Evolutionary conservation across 2,329 filamentous ascomycete species (phyloP), one percentile per base, ranked within the genome.

Genomic region (Lecanicillium sp.): DNA sequence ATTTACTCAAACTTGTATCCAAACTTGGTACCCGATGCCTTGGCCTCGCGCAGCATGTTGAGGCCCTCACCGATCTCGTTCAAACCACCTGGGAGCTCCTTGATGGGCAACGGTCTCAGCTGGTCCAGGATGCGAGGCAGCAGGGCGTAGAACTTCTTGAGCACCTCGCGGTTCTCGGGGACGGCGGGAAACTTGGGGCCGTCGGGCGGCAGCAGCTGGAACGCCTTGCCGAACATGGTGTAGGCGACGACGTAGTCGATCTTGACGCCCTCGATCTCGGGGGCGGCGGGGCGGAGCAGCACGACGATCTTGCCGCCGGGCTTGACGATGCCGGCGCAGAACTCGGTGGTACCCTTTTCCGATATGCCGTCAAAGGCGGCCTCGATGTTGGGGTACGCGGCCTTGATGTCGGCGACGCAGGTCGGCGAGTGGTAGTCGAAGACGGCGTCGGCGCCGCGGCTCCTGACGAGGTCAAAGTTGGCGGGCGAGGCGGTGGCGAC

Each of bases 401-500:
- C 50, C 11, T 49, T 35, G 12, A 60, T 52, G 15, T 60, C 57
- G 29, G 36, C 51, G 4, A 43, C 48, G 7, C 53, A 42, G 0
- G 51, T 51, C 2, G 48, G 30, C 9, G 53, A 52, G 20, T 42
- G 40, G 56, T 76, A 72, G 57, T 75, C 69, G 39, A 71, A 73
- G 0, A 68, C 67, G 9, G 62, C 53, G 15, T 52, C 59, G 2
- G 71, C 72, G 1, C 74, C 74, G 3, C 76, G 63, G 3, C 53
- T 54, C 54, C 65, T 67, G n/a, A 70, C 57, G 32, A 66, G 62
- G 1, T 64, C 64, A 17, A 69, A 67, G 50, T 75, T 75, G 44
- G 59, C 65, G 5, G 62, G 58, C 2, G 68, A 70, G 0, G 65
- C 64, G 0, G 69, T 73, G 2, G 68, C 59, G 19, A 74, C 54